These are phyloP conservation scores for Aspergillus asperescens DNA, from an alignment of 495 filamentous ascomycete genomes.

Conservation along the genomic window DNA sequence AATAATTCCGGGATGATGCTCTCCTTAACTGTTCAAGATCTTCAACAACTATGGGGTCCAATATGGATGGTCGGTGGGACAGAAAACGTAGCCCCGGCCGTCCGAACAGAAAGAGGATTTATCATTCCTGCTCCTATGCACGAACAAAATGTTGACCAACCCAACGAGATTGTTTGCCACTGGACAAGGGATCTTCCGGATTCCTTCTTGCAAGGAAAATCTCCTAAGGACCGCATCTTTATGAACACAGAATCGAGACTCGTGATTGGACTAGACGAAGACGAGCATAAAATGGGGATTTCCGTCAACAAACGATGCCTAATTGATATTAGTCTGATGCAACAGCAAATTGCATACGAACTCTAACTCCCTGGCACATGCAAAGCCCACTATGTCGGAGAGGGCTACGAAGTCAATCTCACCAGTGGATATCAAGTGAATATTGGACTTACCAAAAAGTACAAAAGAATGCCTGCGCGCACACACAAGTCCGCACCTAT, in stretches of 20 bases:
- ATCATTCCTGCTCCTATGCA: too few relatives aligned
- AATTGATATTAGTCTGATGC: not conserved
- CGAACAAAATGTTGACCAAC: too few relatives aligned
- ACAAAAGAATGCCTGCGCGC: not conserved
- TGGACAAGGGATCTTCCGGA: too few relatives aligned
- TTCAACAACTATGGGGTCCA: too few relatives aligned
- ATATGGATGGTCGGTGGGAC: too few relatives aligned
- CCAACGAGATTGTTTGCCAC: too few relatives aligned
- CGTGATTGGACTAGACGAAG: not conserved
- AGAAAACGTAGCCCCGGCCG: too few relatives aligned
- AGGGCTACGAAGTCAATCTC: not conserved
- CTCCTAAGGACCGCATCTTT: not conserved
- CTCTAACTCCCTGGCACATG: not conserved
- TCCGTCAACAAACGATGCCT: not conserved
- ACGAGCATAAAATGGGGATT: not conserved
- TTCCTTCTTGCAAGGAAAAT: too few relatives aligned
- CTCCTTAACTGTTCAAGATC: too few relatives aligned
- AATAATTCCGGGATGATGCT: too few relatives aligned
- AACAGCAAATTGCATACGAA: not conserved
- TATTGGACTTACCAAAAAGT: not conserved
- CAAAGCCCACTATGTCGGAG: not conserved
- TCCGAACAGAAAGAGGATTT: too few relatives aligned
- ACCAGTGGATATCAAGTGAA: not conserved
- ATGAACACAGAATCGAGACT: not conserved
- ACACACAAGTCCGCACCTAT: not conserved